Percentiles rank a stretch among this genome's conserved stretches.
Conservation (phyloP, 306 rosid genomes). For the Trichosanthes cucumerina region DNA sequence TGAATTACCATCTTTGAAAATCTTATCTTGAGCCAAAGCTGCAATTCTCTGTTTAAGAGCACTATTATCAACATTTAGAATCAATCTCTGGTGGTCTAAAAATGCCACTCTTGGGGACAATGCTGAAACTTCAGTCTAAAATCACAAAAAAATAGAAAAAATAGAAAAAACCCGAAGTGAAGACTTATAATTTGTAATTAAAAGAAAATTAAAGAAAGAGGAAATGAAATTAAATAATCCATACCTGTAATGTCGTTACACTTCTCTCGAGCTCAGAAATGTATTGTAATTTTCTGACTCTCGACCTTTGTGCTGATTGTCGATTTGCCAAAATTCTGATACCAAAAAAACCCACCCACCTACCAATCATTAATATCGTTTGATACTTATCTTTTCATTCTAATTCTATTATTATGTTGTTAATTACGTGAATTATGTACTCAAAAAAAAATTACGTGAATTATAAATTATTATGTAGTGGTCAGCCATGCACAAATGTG, state of each 20-base stretch:
- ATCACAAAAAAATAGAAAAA: background rate
- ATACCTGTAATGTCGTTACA: conserved; percentile 80
- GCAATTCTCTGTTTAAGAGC: conserved; percentile 94
- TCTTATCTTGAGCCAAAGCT: conserved; percentile 91
- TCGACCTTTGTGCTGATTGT: conserved; percentile 91
- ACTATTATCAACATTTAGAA: conserved; percentile 81
- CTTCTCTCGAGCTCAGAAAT: conserved; percentile 87
- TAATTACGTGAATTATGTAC: too few species aligned
- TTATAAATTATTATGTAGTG: background rate
- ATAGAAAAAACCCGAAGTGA: background rate
- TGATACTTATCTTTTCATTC: background rate
- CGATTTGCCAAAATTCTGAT: conserved; percentile 78
- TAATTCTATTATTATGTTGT: background rate
- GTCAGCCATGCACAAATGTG: background rate
- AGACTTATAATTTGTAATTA: too few species aligned
- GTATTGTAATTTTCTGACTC: conserved; percentile 86
- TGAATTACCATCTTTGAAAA: conserved; percentile 80
- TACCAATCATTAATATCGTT: background rate
- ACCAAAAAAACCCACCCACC: background rate
- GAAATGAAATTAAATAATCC: background rate
- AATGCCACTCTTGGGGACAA: conserved; percentile 89
- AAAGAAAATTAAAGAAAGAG: background rate
- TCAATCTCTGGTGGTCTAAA: conserved; percentile 91
- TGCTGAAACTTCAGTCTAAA: conserved; percentile 85
- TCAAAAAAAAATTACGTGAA: too few species aligned